Conservation (phyloP, 1,139 yeast species). For the Eremothecium cymbalariae region DNA sequence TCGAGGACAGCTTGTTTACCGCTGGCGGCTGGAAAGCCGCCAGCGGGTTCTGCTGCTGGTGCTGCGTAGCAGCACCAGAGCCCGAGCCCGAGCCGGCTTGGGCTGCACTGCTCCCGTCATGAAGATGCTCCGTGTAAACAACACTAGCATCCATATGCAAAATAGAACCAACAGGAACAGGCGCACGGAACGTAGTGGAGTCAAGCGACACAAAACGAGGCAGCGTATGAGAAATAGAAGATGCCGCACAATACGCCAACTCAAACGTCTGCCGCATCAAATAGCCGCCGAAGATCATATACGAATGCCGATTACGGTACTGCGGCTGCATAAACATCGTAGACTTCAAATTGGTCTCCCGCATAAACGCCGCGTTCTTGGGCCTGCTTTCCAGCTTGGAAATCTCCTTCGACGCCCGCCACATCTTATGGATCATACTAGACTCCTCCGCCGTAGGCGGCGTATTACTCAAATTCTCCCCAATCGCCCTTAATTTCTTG, state of each 20-base stretch:
- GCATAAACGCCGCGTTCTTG: constrained; percentile 52
- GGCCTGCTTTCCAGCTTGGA: constrained; percentile 35
- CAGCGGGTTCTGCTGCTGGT: constrained; percentile 22
- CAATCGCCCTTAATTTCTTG: constrained; percentile 68
- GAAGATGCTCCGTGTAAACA: constrained; percentile 73
- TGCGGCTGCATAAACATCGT: constrained; percentile 94
- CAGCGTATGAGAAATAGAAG: constrained; percentile 72
- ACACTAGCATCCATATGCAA: constrained; percentile 72
- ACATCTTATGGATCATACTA: constrained; percentile 64
- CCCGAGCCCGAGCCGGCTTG: constrained; percentile 4
- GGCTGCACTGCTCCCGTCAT: constrained; percentile 32
- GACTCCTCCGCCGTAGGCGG: constrained; percentile 73
- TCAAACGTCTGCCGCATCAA: constrained; percentile 86
- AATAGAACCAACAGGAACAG: constrained; percentile 92
- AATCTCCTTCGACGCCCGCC: constrained; percentile 50
- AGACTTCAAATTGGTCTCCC: constrained; percentile 59
- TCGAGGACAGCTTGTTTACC: constrained; percentile 47
- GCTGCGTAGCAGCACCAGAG: too few species aligned
- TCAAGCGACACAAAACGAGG: constrained; percentile 87
- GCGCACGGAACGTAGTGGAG: constrained; percentile 83
- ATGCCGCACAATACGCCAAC: constrained; percentile 85
- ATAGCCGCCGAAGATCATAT: constrained; percentile 92
- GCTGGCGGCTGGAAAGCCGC: constrained; percentile 46
- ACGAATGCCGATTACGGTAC: constrained; percentile 86
- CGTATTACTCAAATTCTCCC: constrained; percentile 45